Evolutionary conservation across 306 rosid species (phyloP), one percentile per base, ranked within the genome.

Genomic region (Fagus sylvatica): DNA sequence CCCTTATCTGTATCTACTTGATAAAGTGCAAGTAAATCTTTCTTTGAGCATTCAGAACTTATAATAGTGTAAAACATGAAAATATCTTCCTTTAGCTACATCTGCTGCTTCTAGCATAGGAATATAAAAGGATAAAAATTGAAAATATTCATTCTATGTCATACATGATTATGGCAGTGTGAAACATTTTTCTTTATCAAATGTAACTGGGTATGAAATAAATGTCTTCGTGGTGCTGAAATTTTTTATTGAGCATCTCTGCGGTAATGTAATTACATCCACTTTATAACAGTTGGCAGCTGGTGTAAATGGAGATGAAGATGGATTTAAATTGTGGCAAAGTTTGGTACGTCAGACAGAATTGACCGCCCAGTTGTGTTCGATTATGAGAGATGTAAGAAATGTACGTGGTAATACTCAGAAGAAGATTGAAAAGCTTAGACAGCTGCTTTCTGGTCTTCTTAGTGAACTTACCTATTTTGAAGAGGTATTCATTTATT

Each of bases 311-410:
- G 96, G 92, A 76, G 96, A 85, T 80, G 97, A 95, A 80, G 99
- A 91, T 86, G 99, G 98, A 72, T 81, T 84, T 76, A 93, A 95
- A 83, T 84, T 87, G 49, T 95, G 99, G 99, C 99, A 89, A 82
- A 91, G 96, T 79, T 87, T 95, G 88, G 96, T 93, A 73, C 97
- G 94, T 70, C 99, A 95, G 89, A 95, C 98, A 69, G 98, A 95
- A 83, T 75, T 95, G 81, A 93, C 94, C 81, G 99, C 99, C 71
- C 98, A 93, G 61, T 85, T 95, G 87, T 91, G 99, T 73, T 88
- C 99, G 69, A 91, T 95, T 74, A 84, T 80, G 61, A 91, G 97
- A 88, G 99, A 95, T 81, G 96, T 95, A 57, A 87, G 98, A 80
- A 90, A 93, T 69, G 93, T 90, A 3, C 96, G 99, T 12, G 99